These are phyloP conservation scores for Kalmusia sp. DNA, from an alignment of 2,329 filamentous ascomycete genomes.

Conservation along the genomic window DNA sequence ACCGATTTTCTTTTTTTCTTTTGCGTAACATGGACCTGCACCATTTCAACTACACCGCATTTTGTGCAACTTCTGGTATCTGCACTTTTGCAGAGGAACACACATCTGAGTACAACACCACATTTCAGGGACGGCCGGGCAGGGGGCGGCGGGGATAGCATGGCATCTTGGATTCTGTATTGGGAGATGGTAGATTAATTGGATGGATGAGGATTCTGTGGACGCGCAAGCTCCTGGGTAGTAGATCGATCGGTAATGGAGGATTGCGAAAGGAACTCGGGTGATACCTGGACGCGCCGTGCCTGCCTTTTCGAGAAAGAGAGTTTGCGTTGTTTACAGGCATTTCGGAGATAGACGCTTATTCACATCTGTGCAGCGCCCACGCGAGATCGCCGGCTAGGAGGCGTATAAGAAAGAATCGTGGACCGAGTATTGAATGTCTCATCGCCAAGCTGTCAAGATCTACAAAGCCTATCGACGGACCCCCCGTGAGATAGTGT, in stretches of 20 bases:
- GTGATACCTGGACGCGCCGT: background rate
- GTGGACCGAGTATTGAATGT: background rate
- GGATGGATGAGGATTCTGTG: background rate
- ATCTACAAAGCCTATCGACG: too few relatives aligned
- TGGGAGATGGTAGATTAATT: slow-evolving; percentile 5
- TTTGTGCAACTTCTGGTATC: background rate
- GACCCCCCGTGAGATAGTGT: too few relatives aligned
- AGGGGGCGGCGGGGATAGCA: background rate
- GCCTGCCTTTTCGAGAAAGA: slow-evolving; percentile 1
- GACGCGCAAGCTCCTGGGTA: background rate
- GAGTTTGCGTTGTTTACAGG: background rate
- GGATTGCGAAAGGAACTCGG: background rate
- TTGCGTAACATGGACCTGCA: background rate
- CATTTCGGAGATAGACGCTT: slow-evolving; percentile 4
- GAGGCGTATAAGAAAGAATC: too few relatives aligned
- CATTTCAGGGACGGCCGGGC: background rate
- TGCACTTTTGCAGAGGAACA: background rate
- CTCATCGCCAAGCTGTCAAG: too few relatives aligned
- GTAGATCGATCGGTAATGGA: background rate
- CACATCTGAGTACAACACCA: background rate
- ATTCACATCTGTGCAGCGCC: too few relatives aligned
- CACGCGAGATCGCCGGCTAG: too few relatives aligned
- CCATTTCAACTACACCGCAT: background rate
- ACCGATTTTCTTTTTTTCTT: background rate
- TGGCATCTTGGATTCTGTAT: background rate